Evolutionary conservation across 139 green algal genomes (phyloP).

Genomic region (Zygnema circumcarinatum): DNA sequence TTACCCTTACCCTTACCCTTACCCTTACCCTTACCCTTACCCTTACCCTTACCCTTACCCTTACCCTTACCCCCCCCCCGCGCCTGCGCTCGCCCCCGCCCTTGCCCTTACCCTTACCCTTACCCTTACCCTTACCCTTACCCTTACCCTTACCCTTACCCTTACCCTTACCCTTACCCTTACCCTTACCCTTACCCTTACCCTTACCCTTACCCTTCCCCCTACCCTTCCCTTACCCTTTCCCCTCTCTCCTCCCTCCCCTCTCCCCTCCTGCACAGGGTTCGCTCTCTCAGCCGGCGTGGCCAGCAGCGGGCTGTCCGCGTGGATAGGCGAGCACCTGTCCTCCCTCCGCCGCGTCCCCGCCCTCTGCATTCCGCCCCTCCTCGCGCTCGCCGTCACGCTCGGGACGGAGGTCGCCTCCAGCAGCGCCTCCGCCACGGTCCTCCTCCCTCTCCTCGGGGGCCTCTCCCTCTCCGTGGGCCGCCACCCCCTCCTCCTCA

Average conservation of each 20-base stretch:
- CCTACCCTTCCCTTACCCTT: neutral
- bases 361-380: neutral
- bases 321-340: conserved; percentile 28
- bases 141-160: too few relatives aligned
- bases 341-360: conserved; percentile 21
- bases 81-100: too few relatives aligned
- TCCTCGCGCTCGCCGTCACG: conserved; percentile 19
- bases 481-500: conserved; percentile 46
- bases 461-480: conserved; percentile 20
- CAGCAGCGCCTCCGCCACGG: conserved; percentile 39
- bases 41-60: too few relatives aligned
- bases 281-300: conserved; percentile 51
- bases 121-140: too few relatives aligned
- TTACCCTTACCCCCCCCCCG: too few relatives aligned
- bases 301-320: conserved; percentile 24
- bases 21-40: too few relatives aligned
- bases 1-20: too few relatives aligned
- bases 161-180: too few relatives aligned
- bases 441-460: conserved; percentile 37
- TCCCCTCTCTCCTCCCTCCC: neutral
- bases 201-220: too few relatives aligned
- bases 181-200: too few relatives aligned
- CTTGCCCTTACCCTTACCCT: too few relatives aligned
- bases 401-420: conserved; percentile 36
- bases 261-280: neutral